These are phyloP conservation scores for Stachybotrys chlorohalonatus DNA, from an alignment of 2,329 filamentous ascomycete genomes.

Conservation along the genomic window DNA sequence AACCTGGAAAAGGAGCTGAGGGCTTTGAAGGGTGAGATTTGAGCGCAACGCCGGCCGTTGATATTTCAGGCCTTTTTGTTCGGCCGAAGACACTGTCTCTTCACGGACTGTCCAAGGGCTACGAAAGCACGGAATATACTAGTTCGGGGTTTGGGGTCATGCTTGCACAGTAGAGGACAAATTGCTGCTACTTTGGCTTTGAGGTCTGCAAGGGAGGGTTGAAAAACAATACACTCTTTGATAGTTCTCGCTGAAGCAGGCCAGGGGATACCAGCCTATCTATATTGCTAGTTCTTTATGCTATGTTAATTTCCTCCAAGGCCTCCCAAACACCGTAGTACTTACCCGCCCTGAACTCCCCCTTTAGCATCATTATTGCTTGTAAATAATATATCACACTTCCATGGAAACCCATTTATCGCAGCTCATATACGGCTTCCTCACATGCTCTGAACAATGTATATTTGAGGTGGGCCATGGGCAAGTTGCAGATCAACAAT, in stretches of 20 bases:
- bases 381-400: not conserved
- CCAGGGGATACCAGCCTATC: too few relatives aligned
- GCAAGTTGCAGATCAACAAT: not conserved
- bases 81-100: not conserved
- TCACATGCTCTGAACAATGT: not conserved
- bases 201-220: too few relatives aligned
- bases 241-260: too few relatives aligned
- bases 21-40: not conserved
- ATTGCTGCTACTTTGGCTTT: too few relatives aligned
- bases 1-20: not conserved
- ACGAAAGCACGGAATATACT: not conserved
- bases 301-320: too few relatives aligned
- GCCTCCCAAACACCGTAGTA: too few relatives aligned
- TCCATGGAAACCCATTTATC: not conserved
- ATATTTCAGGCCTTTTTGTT: not conserved
- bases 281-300: too few relatives aligned
- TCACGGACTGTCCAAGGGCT: not conserved
- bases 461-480: not conserved
- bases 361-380: not conserved
- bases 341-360: too few relatives aligned
- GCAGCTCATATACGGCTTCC: not conserved
- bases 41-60: not conserved
- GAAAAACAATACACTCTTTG: too few relatives aligned
- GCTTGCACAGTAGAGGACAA: too few relatives aligned
- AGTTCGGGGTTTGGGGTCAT: too few relatives aligned